Percentiles rank a stretch among this genome's conserved stretches.
phyloP scores from a whole-genome alignment of 768 basidiomycete species.

The Mycena kentingensis region DNA sequence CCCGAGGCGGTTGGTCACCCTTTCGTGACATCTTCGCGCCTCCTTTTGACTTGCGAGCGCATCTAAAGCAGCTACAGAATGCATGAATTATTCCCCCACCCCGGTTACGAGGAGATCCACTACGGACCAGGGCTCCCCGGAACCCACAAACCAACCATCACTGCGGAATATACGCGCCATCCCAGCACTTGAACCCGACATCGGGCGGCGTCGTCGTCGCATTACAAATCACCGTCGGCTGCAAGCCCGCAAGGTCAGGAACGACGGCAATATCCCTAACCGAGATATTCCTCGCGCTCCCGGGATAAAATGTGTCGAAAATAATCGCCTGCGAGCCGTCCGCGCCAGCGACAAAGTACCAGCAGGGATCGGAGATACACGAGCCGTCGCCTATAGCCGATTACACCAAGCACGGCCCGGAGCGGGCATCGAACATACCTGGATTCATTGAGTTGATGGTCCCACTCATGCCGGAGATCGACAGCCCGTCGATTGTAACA shows the following conservation, averaged over 20 bases:
- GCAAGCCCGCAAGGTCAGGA: constrained; percentile 1
- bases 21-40: no score
- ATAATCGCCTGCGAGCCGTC: constrained; percentile 21
- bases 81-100: no score
- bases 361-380: constrained; percentile 20
- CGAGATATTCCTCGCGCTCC: constrained; percentile 10
- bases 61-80: no score
- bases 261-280: constrained; percentile 6
- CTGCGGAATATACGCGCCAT: constrained; percentile 18
- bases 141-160: no score
- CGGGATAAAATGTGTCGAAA: constrained; percentile 16
- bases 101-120: no score
- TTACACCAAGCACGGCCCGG: background rate
- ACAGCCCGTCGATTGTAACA: constrained; percentile 10
- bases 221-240: constrained; percentile 18
- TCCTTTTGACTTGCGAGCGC: no score
- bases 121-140: no score
- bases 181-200: constrained; percentile 20
- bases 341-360: constrained; percentile 14
- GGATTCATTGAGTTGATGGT: constrained; percentile 16
- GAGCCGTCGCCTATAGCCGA: constrained; percentile 12
- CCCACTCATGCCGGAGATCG: constrained; percentile 10
- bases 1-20: no score
- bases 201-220: constrained; percentile 8
- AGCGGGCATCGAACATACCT: background rate